Evolutionary conservation across 495 filamentous ascomycete species (phyloP).

Genomic region (Penicillium lagena): DNA sequence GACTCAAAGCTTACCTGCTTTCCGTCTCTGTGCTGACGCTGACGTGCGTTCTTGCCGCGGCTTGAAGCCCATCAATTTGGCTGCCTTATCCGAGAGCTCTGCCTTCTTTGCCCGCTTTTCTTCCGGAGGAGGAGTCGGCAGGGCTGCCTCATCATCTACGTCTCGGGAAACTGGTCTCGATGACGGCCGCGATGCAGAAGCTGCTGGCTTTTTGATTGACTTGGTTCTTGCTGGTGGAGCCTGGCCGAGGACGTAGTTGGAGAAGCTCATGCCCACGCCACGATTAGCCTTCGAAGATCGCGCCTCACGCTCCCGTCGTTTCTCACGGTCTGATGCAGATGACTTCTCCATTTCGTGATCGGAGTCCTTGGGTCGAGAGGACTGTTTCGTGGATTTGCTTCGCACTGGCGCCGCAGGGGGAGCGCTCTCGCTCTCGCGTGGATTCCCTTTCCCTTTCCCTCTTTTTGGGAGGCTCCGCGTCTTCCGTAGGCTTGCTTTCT

Average conservation of each 20-base stretch:
- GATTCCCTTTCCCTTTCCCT: conserved; percentile 14
- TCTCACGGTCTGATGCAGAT: conserved; percentile 49
- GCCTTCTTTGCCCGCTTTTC: conserved; percentile 42
- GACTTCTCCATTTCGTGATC: conserved; percentile 49
- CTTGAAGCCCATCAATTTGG: conserved; percentile 52
- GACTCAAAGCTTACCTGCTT: conserved; percentile 25
- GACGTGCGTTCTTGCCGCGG: conserved; percentile 29
- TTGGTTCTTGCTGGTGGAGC: conserved; percentile 45
- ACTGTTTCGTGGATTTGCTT: conserved; percentile 40
- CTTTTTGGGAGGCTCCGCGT: conserved; percentile 20
- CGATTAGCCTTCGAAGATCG: conserved; percentile 34
- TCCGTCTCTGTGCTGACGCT: conserved; percentile 27
- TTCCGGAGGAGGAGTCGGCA: conserved; percentile 50
- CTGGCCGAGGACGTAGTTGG: conserved; percentile 44
- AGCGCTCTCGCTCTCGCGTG: conserved; percentile 2
- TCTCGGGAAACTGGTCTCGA: conserved; percentile 42
- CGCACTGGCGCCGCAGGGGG: conserved; percentile 30
- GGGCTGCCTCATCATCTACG: conserved; percentile 32
- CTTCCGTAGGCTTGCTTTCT: conserved; percentile 28
- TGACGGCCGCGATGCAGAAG: conserved; percentile 20
- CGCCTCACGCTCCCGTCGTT: conserved; percentile 35
- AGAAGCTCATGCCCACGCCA: conserved; percentile 42
- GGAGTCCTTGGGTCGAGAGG: conserved; percentile 27
- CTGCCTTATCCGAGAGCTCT: conserved; percentile 49
- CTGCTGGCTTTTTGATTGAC: conserved; percentile 34